Conservation (phyloP, 768 basidiomycete species). For the Phlebiopsis flavidoalba region DNA sequence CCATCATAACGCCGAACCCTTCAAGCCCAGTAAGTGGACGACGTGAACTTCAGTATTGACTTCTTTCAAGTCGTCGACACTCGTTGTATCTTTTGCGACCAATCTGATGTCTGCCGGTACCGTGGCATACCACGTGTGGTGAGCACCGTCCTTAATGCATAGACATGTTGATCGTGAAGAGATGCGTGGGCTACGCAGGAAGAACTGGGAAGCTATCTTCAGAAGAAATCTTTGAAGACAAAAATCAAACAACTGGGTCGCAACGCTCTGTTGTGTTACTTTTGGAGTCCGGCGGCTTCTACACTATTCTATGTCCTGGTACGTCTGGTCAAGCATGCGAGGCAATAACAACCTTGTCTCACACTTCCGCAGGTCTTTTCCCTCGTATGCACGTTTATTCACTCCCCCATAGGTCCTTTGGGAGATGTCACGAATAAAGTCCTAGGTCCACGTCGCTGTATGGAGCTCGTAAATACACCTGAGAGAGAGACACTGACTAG, state of each 20-base stretch:
- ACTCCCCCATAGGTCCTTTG: neutral
- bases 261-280: neutral
- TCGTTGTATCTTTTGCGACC: neutral
- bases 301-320: neutral
- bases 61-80: neutral
- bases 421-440: neutral
- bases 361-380: neutral
- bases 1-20: neutral
- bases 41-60: neutral
- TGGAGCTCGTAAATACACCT: neutral
- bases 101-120: neutral
- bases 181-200: neutral
- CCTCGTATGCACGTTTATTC: neutral
- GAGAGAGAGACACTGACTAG: neutral
- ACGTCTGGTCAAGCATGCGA: neutral
- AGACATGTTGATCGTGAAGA: neutral
- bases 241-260: neutral
- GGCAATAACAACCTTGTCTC: neutral
- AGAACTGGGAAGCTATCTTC: neutral
- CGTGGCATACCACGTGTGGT: neutral
- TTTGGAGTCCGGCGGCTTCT: neutral
- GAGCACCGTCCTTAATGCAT: neutral
- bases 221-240: neutral
- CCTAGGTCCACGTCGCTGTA: neutral
- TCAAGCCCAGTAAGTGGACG: neutral